Conservation (phyloP, 2,329 filamentous ascomycete genomes). For the Chaetomium sp. region DNA sequence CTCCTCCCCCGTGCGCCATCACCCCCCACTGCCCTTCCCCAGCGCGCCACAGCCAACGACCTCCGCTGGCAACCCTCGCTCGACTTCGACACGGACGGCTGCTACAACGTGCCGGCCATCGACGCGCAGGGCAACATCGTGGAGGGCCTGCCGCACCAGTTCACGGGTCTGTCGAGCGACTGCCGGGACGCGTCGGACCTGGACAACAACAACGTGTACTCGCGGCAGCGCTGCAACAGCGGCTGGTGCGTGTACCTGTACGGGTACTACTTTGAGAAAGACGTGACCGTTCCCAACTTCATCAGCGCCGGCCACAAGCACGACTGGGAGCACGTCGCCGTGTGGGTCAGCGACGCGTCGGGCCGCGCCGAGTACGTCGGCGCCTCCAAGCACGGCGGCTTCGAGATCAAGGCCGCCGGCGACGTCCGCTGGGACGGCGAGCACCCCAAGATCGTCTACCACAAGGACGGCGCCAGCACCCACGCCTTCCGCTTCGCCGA, state of each 20-base stretch:
- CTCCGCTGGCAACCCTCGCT: constrained; percentile 43
- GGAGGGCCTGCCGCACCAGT: constrained; percentile 35
- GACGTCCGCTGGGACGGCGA: constrained; percentile 39
- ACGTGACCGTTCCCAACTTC: constrained; percentile 39
- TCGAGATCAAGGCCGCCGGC: constrained; percentile 33
- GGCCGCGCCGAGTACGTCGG: constrained; percentile 37
- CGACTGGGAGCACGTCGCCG: constrained; percentile 45
- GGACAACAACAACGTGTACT: constrained; percentile 45
- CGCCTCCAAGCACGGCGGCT: constrained; percentile 41
- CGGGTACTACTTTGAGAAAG: constrained; percentile 53
- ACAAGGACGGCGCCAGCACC: constrained; percentile 42
- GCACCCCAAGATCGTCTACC: constrained; percentile 45
- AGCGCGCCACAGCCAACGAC: constrained; percentile 41
- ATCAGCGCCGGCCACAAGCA: constrained; percentile 44
- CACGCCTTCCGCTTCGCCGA: constrained; percentile 43
- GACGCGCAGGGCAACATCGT: constrained; percentile 41
- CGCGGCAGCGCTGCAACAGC: constrained; percentile 47
- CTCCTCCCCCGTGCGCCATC: constrained; percentile 20
- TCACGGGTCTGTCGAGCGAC: constrained; percentile 27
- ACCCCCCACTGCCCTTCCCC: constrained; percentile 38
- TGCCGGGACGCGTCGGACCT: constrained; percentile 36
- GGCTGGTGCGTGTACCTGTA: constrained; percentile 50
- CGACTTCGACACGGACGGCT: constrained; percentile 46
- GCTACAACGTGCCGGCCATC: constrained; percentile 53
- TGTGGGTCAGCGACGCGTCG: constrained; percentile 38